These are phyloP conservation scores for Besnoitia besnoiti DNA, from an alignment of 169 alveolate species.

Conservation along the genomic window DNA sequence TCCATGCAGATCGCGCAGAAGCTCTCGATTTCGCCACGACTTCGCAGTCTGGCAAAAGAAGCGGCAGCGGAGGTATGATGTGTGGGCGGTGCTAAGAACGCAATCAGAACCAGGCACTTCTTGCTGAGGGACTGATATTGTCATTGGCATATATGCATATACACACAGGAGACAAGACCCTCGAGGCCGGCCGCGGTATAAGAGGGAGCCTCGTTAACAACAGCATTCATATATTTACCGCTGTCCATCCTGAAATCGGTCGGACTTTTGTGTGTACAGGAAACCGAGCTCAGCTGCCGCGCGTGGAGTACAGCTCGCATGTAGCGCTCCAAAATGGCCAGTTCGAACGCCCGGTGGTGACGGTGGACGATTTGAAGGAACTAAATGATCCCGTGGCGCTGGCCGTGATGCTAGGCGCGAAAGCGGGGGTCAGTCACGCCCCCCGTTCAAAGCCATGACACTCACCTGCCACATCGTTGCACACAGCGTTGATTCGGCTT, in stretches of 20 bases:
- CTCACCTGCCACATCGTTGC: too few relatives aligned
- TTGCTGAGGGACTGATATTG: too few relatives aligned
- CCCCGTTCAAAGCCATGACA: too few relatives aligned
- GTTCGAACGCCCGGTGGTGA: conserved; percentile 28
- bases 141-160: too few relatives aligned
- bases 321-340: background rate
- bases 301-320: background rate
- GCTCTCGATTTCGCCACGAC: background rate
- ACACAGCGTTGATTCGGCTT: too few relatives aligned
- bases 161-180: too few relatives aligned
- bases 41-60: background rate
- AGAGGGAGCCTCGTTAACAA: too few relatives aligned
- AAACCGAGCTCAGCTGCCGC: background rate
- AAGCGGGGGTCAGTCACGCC: background rate
- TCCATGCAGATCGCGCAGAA: background rate
- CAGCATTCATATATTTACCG: too few relatives aligned
- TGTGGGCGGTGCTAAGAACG: too few relatives aligned
- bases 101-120: too few relatives aligned
- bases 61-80: background rate
- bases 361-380: conserved; percentile 27
- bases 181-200: too few relatives aligned
- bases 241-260: too few relatives aligned
- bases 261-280: background rate
- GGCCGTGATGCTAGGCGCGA: background rate
- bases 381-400: background rate